phyloP scores from a whole-genome alignment of 1,284 basidiomycete species.

The Porogramme epimiltina region DNA sequence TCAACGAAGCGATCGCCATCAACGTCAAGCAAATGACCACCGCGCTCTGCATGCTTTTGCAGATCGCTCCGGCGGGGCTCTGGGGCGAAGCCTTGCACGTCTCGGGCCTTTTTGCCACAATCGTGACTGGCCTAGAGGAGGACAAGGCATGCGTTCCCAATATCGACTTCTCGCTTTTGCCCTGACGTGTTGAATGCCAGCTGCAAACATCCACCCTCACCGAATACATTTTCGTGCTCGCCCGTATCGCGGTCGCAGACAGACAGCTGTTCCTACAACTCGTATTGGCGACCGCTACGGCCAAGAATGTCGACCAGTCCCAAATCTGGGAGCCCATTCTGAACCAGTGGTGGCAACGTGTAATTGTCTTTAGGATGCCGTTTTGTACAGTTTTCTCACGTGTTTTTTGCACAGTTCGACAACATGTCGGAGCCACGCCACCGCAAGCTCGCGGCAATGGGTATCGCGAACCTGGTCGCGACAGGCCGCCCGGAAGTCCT shows the following conservation, averaged over 20 bases:
- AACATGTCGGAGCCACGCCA: slow-evolving; percentile 80
- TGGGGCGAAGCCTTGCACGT: slow-evolving; percentile 75
- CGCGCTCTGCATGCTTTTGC: slow-evolving; percentile 57
- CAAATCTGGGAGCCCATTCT: slow-evolving; percentile 65
- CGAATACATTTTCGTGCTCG: slow-evolving; percentile 68
- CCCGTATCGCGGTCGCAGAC: slow-evolving; percentile 68
- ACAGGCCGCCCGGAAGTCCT: slow-evolving; percentile 73
- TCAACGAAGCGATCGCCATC: slow-evolving; percentile 48
- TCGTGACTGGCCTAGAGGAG: slow-evolving; percentile 59
- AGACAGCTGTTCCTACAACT: slow-evolving; percentile 65
- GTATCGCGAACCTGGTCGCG: slow-evolving; percentile 70
- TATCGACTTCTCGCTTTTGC: background rate
- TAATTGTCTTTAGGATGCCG: slow-evolving; percentile 38
- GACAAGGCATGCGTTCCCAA: slow-evolving; percentile 52
- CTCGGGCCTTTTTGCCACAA: slow-evolving; percentile 66
- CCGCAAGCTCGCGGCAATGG: slow-evolving; percentile 75
- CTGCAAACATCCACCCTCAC: slow-evolving; percentile 55
- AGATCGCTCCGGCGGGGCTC: slow-evolving; percentile 56
- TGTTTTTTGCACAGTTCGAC: slow-evolving; percentile 66
- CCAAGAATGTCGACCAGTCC: slow-evolving; percentile 49
- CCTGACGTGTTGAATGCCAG: slow-evolving; percentile 35
- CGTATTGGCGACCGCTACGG: slow-evolving; percentile 57
- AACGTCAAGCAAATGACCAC: slow-evolving; percentile 63
- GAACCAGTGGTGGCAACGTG: slow-evolving; percentile 81
- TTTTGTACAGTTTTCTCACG: no score